Evolutionary conservation across 495 filamentous ascomycete species (phyloP), one percentile per base, ranked within the genome.

Genomic region (Penicillium canescens): DNA sequence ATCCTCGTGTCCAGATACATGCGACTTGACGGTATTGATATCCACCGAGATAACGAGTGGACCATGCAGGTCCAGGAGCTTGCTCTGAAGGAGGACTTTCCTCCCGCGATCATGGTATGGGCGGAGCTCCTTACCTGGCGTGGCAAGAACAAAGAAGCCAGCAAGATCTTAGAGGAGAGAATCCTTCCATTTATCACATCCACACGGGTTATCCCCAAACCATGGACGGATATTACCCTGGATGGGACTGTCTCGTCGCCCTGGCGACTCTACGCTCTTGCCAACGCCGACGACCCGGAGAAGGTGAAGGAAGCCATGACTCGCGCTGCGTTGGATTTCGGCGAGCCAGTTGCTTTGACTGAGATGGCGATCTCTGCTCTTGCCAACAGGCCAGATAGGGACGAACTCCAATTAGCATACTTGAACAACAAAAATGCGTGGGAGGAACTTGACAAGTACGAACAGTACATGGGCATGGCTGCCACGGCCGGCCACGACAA

Each of bases 381-480:
- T 10, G 8, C 28, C 28, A 31, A 10, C 7, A 5, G 8, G 28
- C 3, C 56, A 57, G 58, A 49, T 68, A 51, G 54, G 60, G 4
- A 23, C 57, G 36, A 43, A 54, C 5, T 24, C 2, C 3, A 5
- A 31, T 31, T 31, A 5, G 7, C 7, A 9, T 5, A 31, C 28
- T 8, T 9, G 9, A 7, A 31, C 28, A 31, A 26, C 24, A 7
- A 31, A 5, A 7, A 31, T 7, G 28, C 28, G 8, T 31, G 28
- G 28, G 6, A 31, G 28, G 56, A 70, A 6, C 58, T 54, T 21
- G 58, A 67, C 0, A 16, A 14, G 21, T 78, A 78, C 51, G 72
- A 75, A 49, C 54, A 72, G 46, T 67, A 41, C 45, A 71, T 78
- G 68, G 49, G 14, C 43, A 61, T 63, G 39, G 72, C 73, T 23